Conservation (phyloP, 2,329 filamentous ascomycete species). For the Dactylellina leptospora region DNA sequence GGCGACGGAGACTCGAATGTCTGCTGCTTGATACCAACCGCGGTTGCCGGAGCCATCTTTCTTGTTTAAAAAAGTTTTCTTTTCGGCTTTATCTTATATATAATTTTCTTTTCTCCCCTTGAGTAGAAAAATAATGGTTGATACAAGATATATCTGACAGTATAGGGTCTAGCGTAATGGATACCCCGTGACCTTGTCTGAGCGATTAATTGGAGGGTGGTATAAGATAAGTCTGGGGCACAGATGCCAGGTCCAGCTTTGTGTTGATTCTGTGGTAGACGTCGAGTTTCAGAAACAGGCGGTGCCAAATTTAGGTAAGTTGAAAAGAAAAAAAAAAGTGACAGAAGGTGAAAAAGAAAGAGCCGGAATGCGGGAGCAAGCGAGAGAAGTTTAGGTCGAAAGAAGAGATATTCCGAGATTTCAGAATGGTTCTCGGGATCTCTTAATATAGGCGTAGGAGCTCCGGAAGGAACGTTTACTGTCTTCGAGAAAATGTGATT, state of each 20-base stretch:
- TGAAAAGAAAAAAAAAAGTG: slow-evolving; percentile 27
- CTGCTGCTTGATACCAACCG: slow-evolving; percentile 23
- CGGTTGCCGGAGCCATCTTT: slow-evolving; percentile 32
- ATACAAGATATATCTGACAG: slow-evolving; percentile 26
- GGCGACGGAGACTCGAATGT: slow-evolving; percentile 44
- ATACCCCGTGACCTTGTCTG: slow-evolving; percentile 53
- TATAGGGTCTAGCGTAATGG: slow-evolving; percentile 34
- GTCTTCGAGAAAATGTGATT: slow-evolving; percentile 45
- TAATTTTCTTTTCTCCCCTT: slow-evolving; percentile 34
- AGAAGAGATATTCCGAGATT: slow-evolving; percentile 50
- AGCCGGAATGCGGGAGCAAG: slow-evolving; percentile 50
- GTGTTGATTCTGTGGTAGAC: slow-evolving; percentile 52
- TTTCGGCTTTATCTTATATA: slow-evolving; percentile 26
- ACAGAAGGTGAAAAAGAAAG: slow-evolving; percentile 16
- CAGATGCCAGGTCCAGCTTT: slow-evolving; percentile 1
- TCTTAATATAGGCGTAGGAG: slow-evolving; percentile 37
- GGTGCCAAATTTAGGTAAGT: slow-evolving; percentile 21
- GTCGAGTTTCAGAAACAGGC: slow-evolving; percentile 30
- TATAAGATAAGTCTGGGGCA: slow-evolving; percentile 20
- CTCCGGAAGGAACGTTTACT: slow-evolving; percentile 22
- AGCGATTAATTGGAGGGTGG: slow-evolving; percentile 51
- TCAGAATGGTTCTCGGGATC: slow-evolving; percentile 26
- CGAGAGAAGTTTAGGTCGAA: slow-evolving; percentile 41
- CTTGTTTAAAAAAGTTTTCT: slow-evolving; percentile 22
- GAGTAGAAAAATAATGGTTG: slow-evolving; percentile 2